Percentiles rank a stretch among this genome's conserved stretches.
Evolutionary conservation across 202 grass and related monocot genomes (phyloP).

Genomic region (Schoenoplectus tabernaemontani): DNA sequence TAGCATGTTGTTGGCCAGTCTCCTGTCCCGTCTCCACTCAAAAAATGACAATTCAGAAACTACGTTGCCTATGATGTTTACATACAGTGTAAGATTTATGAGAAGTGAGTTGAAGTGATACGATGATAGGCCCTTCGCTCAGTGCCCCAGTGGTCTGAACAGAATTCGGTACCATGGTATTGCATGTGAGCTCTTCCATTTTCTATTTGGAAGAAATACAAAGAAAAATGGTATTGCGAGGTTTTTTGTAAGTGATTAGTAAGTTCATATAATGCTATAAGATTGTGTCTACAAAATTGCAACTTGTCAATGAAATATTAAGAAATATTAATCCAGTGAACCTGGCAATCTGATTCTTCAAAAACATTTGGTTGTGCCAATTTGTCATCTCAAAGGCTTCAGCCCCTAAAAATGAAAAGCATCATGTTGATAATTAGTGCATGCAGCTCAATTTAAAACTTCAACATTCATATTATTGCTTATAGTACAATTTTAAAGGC

Average conservation of each 20-base stretch:
- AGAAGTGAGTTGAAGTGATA: too few species aligned
- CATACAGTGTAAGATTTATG: too few species aligned
- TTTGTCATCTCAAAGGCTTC: conserved; percentile 7
- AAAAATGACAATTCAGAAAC: too few species aligned
- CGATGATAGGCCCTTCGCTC: too few species aligned
- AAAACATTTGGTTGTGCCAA: not conserved
- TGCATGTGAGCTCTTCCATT: not conserved
- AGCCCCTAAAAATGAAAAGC: not conserved
- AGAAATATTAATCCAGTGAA: not conserved
- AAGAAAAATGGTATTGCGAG: not conserved
- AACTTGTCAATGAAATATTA: not conserved
- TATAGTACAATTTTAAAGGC: not conserved
- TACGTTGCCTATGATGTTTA: too few species aligned
- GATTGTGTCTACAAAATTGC: too few species aligned
- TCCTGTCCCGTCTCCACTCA: too few species aligned
- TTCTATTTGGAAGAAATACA: not conserved
- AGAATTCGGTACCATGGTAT: not conserved
- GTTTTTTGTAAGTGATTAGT: not conserved
- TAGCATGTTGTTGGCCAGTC: too few species aligned
- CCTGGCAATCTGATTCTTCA: not conserved
- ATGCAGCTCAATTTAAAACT: not conserved
- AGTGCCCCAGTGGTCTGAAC: not conserved
- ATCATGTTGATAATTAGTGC: not conserved
- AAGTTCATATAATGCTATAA: not conserved
- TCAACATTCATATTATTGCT: not conserved